These are phyloP conservation scores for Allantophomopsis lycopodina DNA, from an alignment of 2,329 filamentous ascomycete species.

Conservation along the genomic window DNA sequence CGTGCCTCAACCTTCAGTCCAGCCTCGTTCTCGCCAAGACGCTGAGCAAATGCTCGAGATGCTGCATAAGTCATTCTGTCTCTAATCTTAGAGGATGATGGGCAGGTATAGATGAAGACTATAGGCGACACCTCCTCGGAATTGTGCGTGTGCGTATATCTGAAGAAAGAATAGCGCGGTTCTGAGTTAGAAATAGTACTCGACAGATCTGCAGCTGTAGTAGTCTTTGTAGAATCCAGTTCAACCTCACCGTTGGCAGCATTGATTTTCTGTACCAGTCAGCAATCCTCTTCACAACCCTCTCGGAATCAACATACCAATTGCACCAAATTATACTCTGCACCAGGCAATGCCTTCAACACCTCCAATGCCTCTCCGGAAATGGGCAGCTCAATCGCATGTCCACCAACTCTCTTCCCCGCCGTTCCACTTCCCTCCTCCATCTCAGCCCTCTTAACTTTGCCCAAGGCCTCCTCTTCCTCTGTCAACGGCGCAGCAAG, in stretches of 20 bases:
- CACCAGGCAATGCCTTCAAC: constrained; percentile 40
- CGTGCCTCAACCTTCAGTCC: constrained; percentile 56
- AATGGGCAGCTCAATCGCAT: constrained; percentile 32
- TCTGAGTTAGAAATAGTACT: constrained; percentile 49
- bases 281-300: not conserved
- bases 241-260: constrained; percentile 54
- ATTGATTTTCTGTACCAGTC: constrained; percentile 51
- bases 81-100: constrained; percentile 59
- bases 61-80: constrained; percentile 75
- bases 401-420: constrained; percentile 35
- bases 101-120: constrained; percentile 76
- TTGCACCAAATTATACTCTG: constrained; percentile 41
- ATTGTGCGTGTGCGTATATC: constrained; percentile 41
- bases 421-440: constrained; percentile 58
- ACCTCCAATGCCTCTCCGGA: constrained; percentile 50
- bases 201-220: constrained; percentile 43
- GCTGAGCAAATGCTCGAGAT: constrained; percentile 52
- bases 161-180: constrained; percentile 69
- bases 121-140: constrained; percentile 36
- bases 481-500: constrained; percentile 62
- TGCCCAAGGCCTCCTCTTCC: constrained; percentile 58
- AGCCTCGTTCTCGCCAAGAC: constrained; percentile 50
- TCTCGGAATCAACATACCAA: constrained; percentile 34
- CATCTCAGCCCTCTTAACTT: constrained; percentile 63
- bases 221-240: constrained; percentile 38